These are phyloP conservation scores for Diaporthe batatas DNA, from an alignment of 2,329 filamentous ascomycete genomes.

Conservation along the genomic window DNA sequence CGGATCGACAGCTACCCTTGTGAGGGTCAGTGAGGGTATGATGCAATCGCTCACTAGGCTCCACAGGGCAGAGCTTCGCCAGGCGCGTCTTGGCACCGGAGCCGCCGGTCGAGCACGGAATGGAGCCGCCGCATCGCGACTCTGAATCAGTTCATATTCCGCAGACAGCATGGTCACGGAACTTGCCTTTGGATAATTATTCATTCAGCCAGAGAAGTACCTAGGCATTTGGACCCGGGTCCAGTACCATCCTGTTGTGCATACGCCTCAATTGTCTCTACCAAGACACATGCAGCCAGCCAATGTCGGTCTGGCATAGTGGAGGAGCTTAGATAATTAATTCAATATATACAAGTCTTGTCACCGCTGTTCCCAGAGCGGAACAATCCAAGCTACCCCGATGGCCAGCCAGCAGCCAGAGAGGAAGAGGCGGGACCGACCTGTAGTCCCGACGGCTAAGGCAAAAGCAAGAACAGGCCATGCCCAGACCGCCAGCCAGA, in stretches of 20 bases:
- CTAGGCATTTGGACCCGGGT: background rate
- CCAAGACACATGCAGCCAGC: too few species aligned
- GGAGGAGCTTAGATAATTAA: too few species aligned
- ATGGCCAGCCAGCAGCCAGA: background rate
- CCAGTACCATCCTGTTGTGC: background rate
- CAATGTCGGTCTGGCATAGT: too few species aligned
- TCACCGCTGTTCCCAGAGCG: background rate
- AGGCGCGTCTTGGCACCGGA: background rate
- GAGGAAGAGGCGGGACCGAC: background rate
- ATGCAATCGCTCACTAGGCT: conserved; percentile 30
- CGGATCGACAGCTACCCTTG: conserved; percentile 19
- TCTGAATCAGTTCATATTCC: background rate
- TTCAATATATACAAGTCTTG: too few species aligned
- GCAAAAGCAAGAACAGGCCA: background rate
- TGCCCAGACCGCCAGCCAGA: background rate
- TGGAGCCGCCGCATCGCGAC: background rate
- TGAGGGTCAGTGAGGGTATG: conserved; percentile 1
- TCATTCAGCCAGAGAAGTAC: background rate
- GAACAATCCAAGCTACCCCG: conserved; percentile 7
- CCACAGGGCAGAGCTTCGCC: conserved; percentile 18
- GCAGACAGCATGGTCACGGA: background rate
- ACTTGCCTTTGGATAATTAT: background rate
- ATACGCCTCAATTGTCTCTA: too few species aligned
- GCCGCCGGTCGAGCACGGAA: conserved; percentile 21
- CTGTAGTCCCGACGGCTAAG: background rate